Conservation (phyloP, 192 early-diverging fungal genomes). For the Pilobolus umbonatus region DNA sequence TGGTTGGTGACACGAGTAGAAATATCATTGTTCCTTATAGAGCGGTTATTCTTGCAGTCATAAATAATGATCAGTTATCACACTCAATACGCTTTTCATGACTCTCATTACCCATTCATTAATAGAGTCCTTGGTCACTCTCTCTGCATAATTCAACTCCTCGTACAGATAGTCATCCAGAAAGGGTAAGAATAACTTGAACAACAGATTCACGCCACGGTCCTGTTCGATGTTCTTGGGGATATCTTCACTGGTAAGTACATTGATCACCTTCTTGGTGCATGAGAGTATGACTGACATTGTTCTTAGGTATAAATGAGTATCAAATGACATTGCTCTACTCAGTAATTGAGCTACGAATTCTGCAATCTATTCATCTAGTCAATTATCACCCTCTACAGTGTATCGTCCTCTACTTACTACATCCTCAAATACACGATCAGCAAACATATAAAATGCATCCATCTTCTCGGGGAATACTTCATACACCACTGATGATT, state of each 20-base stretch:
- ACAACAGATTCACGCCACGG: constrained; percentile 46
- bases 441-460: constrained; percentile 66
- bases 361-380: constrained; percentile 53
- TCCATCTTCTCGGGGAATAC: constrained; percentile 68
- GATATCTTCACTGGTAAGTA: constrained; percentile 34
- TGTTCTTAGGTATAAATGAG: constrained; percentile 63
- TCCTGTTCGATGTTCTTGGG: constrained; percentile 45
- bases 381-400: not conserved
- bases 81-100: not conserved
- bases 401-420: constrained; percentile 20
- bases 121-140: constrained; percentile 54
- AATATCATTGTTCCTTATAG: constrained; percentile 5
- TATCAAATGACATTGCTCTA: constrained; percentile 55
- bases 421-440: constrained; percentile 79
- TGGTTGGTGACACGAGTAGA: constrained; percentile 24
- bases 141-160: constrained; percentile 59
- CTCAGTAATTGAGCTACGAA: constrained; percentile 63
- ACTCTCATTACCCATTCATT: constrained; percentile 53
- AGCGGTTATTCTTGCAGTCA: constrained; percentile 8
- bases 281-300: constrained; percentile 55
- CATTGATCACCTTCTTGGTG: constrained; percentile 54
- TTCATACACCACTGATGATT: constrained; percentile 56
- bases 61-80: not conserved
- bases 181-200: constrained; percentile 59
- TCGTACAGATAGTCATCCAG: constrained; percentile 61